Base-by-base conservation (phyloP, 257 asterid genomes). In the Solanum tacnaense region DNA sequence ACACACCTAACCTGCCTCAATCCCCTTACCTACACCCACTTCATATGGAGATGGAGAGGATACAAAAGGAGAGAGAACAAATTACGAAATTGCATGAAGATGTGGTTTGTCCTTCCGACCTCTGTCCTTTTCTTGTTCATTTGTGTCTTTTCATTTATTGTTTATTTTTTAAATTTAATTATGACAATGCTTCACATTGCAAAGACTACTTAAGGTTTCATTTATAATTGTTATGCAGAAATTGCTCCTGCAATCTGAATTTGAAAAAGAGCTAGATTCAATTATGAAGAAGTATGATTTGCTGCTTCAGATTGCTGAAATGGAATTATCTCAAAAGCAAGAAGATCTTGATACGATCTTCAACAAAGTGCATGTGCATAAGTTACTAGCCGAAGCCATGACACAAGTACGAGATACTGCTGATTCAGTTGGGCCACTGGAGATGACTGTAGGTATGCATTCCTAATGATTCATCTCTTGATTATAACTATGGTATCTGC, bases 341-440 rank as follows among this genome's bases (percentile, higher is more conserved):
- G 16, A 72, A 16, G 82, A 75, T 74, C 84, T 84, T 21, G 91
- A 89, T 85, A 87, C 46, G 15, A 39, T 87, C 71, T 87, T 31
- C 87, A 79, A 52, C 76, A 71, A 34, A 27, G 75, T 86, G 68
- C 49, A 70, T 38, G 56, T 16, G 27, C 89, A 91, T 18, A 93
- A 89, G 85, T 85, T 85, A 38, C 87, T 93, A 86, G 96, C 93
- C 7, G 94, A 92, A 89, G 91, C 90, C 9, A 39, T 90, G 89
- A 81, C 88, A 81, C 87, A 86, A 84, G 86, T 29, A 75, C 72
- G 71, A 7, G 72, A 73, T 87, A 49, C 75, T 39, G 27, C 23
- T 36, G 10, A 36, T 88, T 78, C 88, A 44, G 32, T 94, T 90
- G 60, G 31, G 41, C 71, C 90, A 29, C 89, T 87, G 88, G 94